These are phyloP conservation scores for Trichoderma breve DNA, from an alignment of 2,329 filamentous ascomycete species.

Conservation along the genomic window DNA sequence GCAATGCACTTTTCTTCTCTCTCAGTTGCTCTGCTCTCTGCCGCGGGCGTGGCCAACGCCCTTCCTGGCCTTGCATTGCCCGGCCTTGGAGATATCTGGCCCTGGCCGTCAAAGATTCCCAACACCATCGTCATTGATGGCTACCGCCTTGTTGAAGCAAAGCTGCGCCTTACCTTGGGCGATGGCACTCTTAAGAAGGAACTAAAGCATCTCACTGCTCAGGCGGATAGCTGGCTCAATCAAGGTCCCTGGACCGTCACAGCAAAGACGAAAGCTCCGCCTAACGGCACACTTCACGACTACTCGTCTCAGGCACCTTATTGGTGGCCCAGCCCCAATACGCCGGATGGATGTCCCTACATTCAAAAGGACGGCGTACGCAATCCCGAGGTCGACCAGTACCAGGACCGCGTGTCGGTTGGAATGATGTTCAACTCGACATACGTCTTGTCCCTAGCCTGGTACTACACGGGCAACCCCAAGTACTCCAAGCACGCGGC, in stretches of 20 bases:
- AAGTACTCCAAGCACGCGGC: slow-evolving; percentile 27
- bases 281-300: slow-evolving; percentile 21
- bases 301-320: slow-evolving; percentile 21
- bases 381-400: slow-evolving; percentile 29
- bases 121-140: slow-evolving; percentile 19
- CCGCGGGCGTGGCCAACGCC: neutral
- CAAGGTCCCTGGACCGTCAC: slow-evolving; percentile 31
- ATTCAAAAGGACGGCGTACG: slow-evolving; percentile 27
- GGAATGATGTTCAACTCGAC: slow-evolving; percentile 29
- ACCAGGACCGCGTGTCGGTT: slow-evolving; percentile 25
- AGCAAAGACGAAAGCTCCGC: slow-evolving; percentile 8
- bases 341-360: slow-evolving; percentile 27
- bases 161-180: neutral
- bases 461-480: slow-evolving; percentile 29
- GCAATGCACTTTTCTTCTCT: slow-evolving; percentile 3
- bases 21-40: neutral
- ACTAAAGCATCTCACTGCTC: slow-evolving; percentile 22
- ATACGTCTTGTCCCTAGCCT: slow-evolving; percentile 28
- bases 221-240: slow-evolving; percentile 26
- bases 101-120: neutral
- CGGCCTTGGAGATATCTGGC: neutral
- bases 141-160: slow-evolving; percentile 14
- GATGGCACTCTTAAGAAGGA: neutral
- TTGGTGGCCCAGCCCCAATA: slow-evolving; percentile 19
- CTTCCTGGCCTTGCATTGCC: neutral